Conservation (phyloP, 306 rosid species). For the Sicyos baderoa region DNA sequence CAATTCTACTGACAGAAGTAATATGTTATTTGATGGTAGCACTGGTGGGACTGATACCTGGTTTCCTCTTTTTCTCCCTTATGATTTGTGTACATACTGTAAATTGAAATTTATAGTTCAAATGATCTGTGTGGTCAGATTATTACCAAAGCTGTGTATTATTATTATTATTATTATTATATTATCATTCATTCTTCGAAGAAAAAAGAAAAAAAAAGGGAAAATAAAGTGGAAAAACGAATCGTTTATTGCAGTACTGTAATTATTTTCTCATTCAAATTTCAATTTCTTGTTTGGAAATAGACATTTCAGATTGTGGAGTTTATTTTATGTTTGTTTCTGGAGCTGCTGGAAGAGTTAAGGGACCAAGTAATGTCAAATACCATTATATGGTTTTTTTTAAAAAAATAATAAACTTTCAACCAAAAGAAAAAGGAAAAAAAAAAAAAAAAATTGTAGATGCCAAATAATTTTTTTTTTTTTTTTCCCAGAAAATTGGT, state of each 20-base stretch:
- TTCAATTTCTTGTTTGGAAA: conserved; percentile 4
- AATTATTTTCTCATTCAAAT: conserved; percentile 1
- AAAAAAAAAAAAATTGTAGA: too few species aligned
- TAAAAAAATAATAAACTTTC: neutral
- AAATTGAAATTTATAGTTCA: conserved; percentile 47
- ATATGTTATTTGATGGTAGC: conserved; percentile 27
- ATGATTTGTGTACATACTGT: conserved; percentile 66
- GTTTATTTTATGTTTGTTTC: neutral
- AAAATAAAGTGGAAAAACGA: conserved; percentile 24
- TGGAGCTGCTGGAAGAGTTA: neutral
- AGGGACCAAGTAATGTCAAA: neutral
- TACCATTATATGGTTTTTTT: neutral
- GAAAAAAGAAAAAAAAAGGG: conserved; percentile 23
- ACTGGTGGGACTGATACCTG: conserved; percentile 38
- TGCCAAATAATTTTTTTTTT: neutral
- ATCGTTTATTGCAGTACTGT: conserved; percentile 21
- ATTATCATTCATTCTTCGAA: conserved; percentile 42
- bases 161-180: conserved; percentile 27
- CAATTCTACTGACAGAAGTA: conserved; percentile 57
- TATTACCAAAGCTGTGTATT: conserved; percentile 45
- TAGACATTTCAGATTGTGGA: neutral
- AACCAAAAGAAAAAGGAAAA: too few species aligned
- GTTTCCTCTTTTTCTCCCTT: conserved; percentile 31
- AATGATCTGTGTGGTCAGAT: conserved; percentile 55
- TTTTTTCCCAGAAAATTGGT: neutral